A percentile compares a stretch with the other conserved stretches of the same genome.
These are phyloP conservation scores for Arthrobotrys sphaeroides DNA, from an alignment of 2,329 filamentous ascomycete species.

Conservation along the genomic window DNA sequence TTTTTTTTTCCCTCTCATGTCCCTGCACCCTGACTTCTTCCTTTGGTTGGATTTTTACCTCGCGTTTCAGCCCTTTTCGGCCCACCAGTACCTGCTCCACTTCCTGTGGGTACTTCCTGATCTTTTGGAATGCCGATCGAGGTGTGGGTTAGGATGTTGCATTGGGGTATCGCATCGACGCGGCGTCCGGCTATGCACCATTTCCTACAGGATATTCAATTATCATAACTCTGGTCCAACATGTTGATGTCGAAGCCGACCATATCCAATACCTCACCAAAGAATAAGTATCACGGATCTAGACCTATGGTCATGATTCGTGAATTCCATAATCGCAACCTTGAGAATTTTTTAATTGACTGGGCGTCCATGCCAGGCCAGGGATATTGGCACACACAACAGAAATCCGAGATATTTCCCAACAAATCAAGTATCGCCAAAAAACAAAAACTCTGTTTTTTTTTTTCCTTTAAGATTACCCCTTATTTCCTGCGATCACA, in stretches of 20 bases:
- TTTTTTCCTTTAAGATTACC: slow-evolving; percentile 38
- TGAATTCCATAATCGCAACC: background rate
- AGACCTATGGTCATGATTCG: no score
- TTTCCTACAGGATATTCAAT: slow-evolving; percentile 1
- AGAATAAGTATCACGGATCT: background rate
- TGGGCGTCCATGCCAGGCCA: slow-evolving; percentile 28
- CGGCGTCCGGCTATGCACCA: slow-evolving; percentile 23
- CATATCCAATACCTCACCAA: background rate
- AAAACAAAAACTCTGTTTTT: no score
- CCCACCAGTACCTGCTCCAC: slow-evolving; percentile 34
- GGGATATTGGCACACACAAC: slow-evolving; percentile 15
- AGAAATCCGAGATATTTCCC: slow-evolving; percentile 17
- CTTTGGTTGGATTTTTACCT: slow-evolving; percentile 41
- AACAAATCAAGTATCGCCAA: slow-evolving; percentile 25
- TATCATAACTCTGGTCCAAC: background rate
- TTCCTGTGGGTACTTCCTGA: slow-evolving; percentile 4
- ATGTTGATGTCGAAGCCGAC: background rate
- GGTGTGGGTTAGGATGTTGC: slow-evolving; percentile 29
- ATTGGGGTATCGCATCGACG: slow-evolving; percentile 33
- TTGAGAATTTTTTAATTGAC: background rate
- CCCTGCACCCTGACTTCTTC: slow-evolving; percentile 51
- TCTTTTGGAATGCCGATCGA: slow-evolving; percentile 41
- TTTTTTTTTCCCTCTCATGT: slow-evolving; percentile 41
- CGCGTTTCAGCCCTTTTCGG: slow-evolving; percentile 53
- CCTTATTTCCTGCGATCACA: slow-evolving; percentile 40